Percentiles rank a stretch among this genome's conserved stretches.
Evolutionary conservation across 352 stramenopile species (phyloP).

Genomic region (Globisporangium spinosum): DNA sequence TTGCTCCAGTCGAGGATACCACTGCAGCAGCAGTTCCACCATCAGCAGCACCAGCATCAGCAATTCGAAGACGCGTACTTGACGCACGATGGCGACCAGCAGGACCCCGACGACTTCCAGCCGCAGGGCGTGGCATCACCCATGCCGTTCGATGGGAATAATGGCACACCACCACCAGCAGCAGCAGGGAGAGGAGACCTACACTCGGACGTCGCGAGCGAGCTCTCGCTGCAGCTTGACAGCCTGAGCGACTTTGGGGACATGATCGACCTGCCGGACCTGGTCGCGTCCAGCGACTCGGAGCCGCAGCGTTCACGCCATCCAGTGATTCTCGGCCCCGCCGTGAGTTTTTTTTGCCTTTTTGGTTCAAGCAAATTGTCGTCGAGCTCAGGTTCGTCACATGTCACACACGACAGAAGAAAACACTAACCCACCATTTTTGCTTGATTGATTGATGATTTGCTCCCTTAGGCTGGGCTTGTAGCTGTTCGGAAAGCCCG

Average conservation of each 20-base stretch:
- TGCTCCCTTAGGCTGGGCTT: neutral
- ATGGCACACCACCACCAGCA: too few species aligned
- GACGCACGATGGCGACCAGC: neutral
- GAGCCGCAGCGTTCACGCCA: conserved; percentile 16
- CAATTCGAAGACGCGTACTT: conserved; percentile 7
- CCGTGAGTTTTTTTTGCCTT: neutral
- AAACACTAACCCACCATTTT: neutral
- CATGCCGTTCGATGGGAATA: conserved; percentile 16
- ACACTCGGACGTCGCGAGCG: conserved; percentile 24
- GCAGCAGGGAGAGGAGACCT: conserved; percentile 19
- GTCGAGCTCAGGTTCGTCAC: neutral
- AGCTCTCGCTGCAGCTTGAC: conserved; percentile 37
- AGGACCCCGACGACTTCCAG: neutral
- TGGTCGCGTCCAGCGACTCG: conserved; percentile 37
- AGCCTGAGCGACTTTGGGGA: conserved; percentile 53
- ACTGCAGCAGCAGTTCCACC: neutral
- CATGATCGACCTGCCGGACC: conserved; percentile 52
- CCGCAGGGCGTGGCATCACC: conserved; percentile 2
- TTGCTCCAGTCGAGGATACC: conserved; percentile 4
- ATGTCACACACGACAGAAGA: neutral
- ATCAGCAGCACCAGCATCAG: conserved; percentile 4
- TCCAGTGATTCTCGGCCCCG: neutral
- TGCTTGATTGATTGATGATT: neutral
- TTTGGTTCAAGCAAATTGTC: neutral
- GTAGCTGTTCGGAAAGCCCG: conserved; percentile 16